Base-by-base conservation (phyloP, 345 rosid species). In the Salix caprea region DNA sequence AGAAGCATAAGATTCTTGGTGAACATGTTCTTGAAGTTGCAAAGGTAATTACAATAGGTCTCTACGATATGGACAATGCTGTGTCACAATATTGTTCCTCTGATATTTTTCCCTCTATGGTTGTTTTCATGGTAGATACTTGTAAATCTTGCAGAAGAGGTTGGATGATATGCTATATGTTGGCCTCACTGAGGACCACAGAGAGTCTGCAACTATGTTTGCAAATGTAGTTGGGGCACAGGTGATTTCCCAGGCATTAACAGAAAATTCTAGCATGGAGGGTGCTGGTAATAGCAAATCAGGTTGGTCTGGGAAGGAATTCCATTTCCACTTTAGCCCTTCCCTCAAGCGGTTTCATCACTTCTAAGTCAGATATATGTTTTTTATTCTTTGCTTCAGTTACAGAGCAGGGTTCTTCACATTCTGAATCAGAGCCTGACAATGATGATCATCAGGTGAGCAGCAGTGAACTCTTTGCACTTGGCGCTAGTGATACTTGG, bases 141-240 rank as follows among this genome's bases (percentile, higher is more conserved):
- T 89, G 79, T 79, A 69, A 76, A 86, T 88, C 82, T 79, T 91
- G 92, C 94, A 96, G 99, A 96, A 86, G 88, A 90, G 99, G 89
- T 83, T 96, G 84, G 94, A 93, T 84, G 82, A 80, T 82, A 96
- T 96, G 99, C 78, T 96, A 78, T 93, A 91, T 85, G 94, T 93
- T 81, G 99, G 99, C 72, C 88, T 96, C 66, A 96, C 99, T 13
- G 97, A 95, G 86, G 90, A 91, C 70, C 98, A 93, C 80, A 87
- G 83, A 80, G 96, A 96, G 84, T 93, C 99, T 76, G 99, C 99
- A 74, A 88, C 92, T 65, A 88, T 96, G 87, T 96, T 96, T 77
- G 99, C 89, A 14, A 85, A 93, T 88, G 89, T 93, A 79, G 96
- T 96, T 69, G 99, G 97, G 61, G 89, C 93, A n/a, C 96, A 96